Conservation (phyloP, 1,139 yeast species). For the Suhomyces panamericanus region DNA sequence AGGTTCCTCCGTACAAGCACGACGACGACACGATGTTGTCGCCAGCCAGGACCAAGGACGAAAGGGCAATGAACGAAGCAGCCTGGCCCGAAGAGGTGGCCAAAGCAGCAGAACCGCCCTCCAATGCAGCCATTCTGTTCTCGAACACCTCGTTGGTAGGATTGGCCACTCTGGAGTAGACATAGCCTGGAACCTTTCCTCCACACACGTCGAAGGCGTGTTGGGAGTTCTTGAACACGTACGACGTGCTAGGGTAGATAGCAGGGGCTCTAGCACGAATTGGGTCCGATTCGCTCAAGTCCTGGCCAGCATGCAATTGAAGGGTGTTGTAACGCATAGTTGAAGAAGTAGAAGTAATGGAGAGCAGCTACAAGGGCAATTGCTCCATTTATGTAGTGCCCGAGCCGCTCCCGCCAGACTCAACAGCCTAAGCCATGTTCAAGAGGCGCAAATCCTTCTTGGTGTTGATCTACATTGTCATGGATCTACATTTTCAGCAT, state of each 20-base stretch:
- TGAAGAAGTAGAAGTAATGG: neutral
- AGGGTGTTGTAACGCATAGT: slow-evolving; percentile 80
- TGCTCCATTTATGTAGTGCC: neutral
- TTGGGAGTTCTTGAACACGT: slow-evolving; percentile 79
- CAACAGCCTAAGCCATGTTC: no score
- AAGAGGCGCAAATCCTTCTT: no score
- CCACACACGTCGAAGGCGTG: slow-evolving; percentile 52
- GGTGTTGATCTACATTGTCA: no score
- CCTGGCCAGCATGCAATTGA: slow-evolving; percentile 92
- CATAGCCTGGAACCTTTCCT: slow-evolving; percentile 32
- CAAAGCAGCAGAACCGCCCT: slow-evolving; percentile 86
- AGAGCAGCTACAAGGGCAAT: neutral
- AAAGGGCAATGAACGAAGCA: slow-evolving; percentile 81
- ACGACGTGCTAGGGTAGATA: slow-evolving; percentile 84
- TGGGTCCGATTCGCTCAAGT: slow-evolving; percentile 49
- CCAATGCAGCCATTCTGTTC: slow-evolving; percentile 86
- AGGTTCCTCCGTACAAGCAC: slow-evolving; percentile 91
- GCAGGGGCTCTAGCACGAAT: slow-evolving; percentile 85
- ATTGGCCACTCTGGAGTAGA: slow-evolving; percentile 86
- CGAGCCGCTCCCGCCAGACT: no score
- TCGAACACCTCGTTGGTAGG: slow-evolving; percentile 93
- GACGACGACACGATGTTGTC: slow-evolving; percentile 87
- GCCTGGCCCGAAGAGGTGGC: slow-evolving; percentile 94
- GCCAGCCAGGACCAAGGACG: slow-evolving; percentile 68
- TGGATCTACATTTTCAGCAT: no score